Base-by-base conservation (phyloP, 2,329 filamentous ascomycete species). In the Daldinia eschscholtzii region DNA sequence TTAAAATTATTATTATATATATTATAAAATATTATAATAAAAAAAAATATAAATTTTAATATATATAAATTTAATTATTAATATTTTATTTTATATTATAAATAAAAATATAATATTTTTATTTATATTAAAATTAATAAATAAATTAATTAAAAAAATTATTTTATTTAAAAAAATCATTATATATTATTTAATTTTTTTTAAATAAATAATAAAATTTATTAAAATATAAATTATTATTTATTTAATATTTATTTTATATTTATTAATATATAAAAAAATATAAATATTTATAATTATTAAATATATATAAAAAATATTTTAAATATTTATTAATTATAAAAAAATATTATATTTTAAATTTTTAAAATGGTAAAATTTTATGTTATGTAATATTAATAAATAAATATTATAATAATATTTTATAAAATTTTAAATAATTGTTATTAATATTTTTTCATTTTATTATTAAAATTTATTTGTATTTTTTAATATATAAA, bases 141-240 rank as follows among this genome's bases (percentile, higher is more conserved):
- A 52, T 52, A 52, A 28, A 15, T 30, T 52, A 52, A 52, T 28
- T 52, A 30, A 30, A 30, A 52, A 52, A 28, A 52, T 52, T 52
- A 52, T 52, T 52, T 30, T 52, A 30, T 28, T 28, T 30, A 33
- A 52, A 15, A 52, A 30, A 30, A 15, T 52, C n/a, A 30, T 52
- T 52, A 52, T 52, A 30, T 20, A 52, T 28, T 33, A 52, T 52
- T 52, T 30, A 30, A 30, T 28, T 52, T 30, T 52, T 28, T 52
- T 52, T 18, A 52, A 52, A 30, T 33, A 15, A 52, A 30, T 44
- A 44, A 44, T 44, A 20, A 52, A 28, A 52, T 52, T 30, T 52
- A 52, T 52, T 28, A 52, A 52, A 4, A 13, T 15, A 6, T 28
- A n/a, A 10, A 52, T 52, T 52, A 30, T 30, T 52, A 28, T 52